Evolutionary conservation across 352 stramenopile species (phyloP), one percentile per base, ranked within the genome.

Genomic region (Pythium aquatile): DNA sequence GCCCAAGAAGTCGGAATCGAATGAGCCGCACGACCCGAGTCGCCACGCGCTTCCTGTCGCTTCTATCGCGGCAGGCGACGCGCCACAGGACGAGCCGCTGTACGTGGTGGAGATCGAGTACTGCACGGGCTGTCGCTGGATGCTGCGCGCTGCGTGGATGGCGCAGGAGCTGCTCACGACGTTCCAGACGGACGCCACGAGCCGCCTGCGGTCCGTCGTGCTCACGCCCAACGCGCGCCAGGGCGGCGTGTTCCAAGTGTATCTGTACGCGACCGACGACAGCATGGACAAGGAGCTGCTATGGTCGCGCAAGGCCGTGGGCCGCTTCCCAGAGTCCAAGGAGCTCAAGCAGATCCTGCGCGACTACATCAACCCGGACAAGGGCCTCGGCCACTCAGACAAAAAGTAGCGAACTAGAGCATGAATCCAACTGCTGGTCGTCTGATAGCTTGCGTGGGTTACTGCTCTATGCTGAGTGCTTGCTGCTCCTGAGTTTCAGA

Each of bases 271-370:
- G 30, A 70, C 63, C 28, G 64, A 71, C 37, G 61, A 72, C 37
- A 66, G 76, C 60, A 57, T 73, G 8, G 78, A 87, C 33, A 73
- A 75, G 30, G 73, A 88, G 52, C 55, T 96, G 56, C 54, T 98
- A 28, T 98, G 90, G 88, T 94, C 94, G 69, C 80, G 93, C 58
- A 90, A 86, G 68, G 70, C 77, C 13, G 70, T 77, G 8, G 81
- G 89, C 6, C 70, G 83, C 51, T 98, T 98, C 75, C 94, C 94
- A 2, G 88, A 98, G 70, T 83, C 87, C 46, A 96, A 97, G 69
- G 88, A 97, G 75, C 65, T 98, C 42, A 98, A 98, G 74, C 91
- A 97, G 70, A 74, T 92, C 55, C 76, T 98, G 61, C 88, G 94
- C 40, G 93, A 98, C 74, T 55, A 80, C 61, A 83, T 98, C 57